Evolutionary conservation across 1,139 yeast genomes (phyloP).

Genomic region (Yamadazyma buinensis): DNA sequence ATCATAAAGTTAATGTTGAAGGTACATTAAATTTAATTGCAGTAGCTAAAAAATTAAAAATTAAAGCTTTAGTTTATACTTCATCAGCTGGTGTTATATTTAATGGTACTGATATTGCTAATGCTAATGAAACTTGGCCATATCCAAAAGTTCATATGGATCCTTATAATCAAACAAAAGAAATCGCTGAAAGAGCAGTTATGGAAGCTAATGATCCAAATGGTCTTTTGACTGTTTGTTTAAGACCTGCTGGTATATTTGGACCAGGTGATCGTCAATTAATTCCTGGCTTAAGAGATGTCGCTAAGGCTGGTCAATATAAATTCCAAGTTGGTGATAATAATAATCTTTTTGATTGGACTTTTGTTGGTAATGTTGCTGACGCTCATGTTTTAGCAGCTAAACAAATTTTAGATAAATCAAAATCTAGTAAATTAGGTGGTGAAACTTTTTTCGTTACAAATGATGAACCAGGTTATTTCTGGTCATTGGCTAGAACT

Average conservation of each 20-base stretch:
- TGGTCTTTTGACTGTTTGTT: constrained; percentile 71
- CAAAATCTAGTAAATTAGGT: constrained; percentile 44
- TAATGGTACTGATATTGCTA: constrained; percentile 84
- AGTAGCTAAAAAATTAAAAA: constrained; percentile 51
- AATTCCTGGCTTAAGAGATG: constrained; percentile 87
- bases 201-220: constrained; percentile 58
- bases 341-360: constrained; percentile 90
- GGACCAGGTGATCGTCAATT: constrained; percentile 98
- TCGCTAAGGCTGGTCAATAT: constrained; percentile 81
- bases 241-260: constrained; percentile 97
- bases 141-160: constrained; percentile 92
- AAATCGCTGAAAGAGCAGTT: constrained; percentile 82
- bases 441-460: constrained; percentile 91
- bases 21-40: constrained; percentile 79
- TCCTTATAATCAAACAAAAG: constrained; percentile 93
- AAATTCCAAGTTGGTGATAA: constrained; percentile 94
- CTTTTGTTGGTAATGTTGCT: constrained; percentile 99
- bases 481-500: constrained; percentile 95
- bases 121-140: constrained; percentile 94
- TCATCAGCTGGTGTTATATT: constrained; percentile 97
- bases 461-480: constrained; percentile 91
- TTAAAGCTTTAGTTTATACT: constrained; percentile 82
- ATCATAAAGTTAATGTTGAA: constrained; percentile 84
- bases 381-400: constrained; percentile 95
- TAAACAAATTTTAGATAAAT: constrained; percentile 54